Base-by-base conservation (phyloP, 768 basidiomycete genomes). In the Lactifluus echinatus region DNA sequence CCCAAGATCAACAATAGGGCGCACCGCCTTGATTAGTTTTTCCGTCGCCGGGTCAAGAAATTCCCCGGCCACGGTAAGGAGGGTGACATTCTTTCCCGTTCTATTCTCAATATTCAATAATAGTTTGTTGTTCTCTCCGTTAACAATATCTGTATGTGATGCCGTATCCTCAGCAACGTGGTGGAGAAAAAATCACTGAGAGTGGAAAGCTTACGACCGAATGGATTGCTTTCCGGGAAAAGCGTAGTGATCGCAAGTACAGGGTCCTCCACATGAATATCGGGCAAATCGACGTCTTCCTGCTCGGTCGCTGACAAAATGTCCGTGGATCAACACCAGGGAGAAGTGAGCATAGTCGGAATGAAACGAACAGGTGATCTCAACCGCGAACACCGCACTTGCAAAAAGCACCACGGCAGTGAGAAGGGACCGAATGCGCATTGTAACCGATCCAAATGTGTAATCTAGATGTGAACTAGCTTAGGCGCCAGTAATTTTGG, bases 71-170 rank as follows among this genome's bases (percentile, higher is more conserved):
- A 87, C 75, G 63, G 71, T 77, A 58, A 81, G 68, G 17, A 92
- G 72, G 2, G 87, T 88, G 48, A 87, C 75, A 61, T 90, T 87
- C 64, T 76, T 77, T 63, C 79, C 79, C 11, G 86, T 85, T 68
- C 80, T 86, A 71, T 89, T 93, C 70, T 89, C 88, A 12, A 92
- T 75, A 26, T 75, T 70, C 48, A 93, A 70, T 24, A 71, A 71
- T 33, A 93, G 72, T 31, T 77, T 72, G 67, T 90, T 93, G 66
- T 78, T 81, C 74, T 89, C 87, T 57, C 89, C 89, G 64, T 93
- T 93, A 31, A 91, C 82, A 48, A 92, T 74, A 57, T 90, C 89
- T 92, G 65, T n/a, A 60, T 19, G 19, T 29, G 29, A 55, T 31
- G 7, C 17, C 50, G 43, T 29, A 23, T 48, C 24, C 14, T 45